phyloP scores from a whole-genome alignment of 148 eudicot genomes.

The Persicaria maculosa region DNA sequence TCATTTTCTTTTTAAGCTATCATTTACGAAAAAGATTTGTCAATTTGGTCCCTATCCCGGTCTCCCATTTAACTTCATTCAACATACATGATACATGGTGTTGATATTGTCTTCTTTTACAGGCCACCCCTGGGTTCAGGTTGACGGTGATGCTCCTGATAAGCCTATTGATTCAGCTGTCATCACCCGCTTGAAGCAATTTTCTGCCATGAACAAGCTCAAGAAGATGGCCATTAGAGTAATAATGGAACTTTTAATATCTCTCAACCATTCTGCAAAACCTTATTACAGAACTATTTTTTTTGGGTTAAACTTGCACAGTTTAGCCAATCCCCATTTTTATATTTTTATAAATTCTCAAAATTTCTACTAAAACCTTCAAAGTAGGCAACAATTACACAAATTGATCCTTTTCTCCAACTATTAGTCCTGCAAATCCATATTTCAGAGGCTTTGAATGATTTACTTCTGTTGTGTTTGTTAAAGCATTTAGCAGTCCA shows the following conservation, averaged over 20 bases:
- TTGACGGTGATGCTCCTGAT: slow-evolving; percentile 14
- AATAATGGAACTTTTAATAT: background rate
- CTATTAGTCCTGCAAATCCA: background rate
- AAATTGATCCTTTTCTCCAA: too few species aligned
- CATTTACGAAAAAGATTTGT: too few species aligned
- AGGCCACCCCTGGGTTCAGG: slow-evolving; percentile 14
- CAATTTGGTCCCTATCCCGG: too few species aligned
- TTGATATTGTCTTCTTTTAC: background rate
- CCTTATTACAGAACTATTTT: background rate
- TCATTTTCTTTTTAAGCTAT: background rate
- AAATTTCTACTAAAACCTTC: too few species aligned
- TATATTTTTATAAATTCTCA: background rate
- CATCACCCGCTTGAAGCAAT: slow-evolving; percentile 11
- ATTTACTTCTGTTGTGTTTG: background rate
- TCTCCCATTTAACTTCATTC: too few species aligned
- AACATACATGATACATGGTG: background rate
- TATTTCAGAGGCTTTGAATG: background rate
- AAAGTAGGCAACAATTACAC: too few species aligned
- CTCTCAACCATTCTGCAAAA: background rate
- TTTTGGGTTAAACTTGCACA: background rate
- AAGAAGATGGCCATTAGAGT: slow-evolving; percentile 15
- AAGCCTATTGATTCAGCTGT: slow-evolving; percentile 16
- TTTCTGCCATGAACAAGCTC: slow-evolving; percentile 14
- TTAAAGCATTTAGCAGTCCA: background rate
- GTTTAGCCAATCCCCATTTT: background rate